Conservation (phyloP, 768 basidiomycete species). For the Hygrophorus pudorinus region DNA sequence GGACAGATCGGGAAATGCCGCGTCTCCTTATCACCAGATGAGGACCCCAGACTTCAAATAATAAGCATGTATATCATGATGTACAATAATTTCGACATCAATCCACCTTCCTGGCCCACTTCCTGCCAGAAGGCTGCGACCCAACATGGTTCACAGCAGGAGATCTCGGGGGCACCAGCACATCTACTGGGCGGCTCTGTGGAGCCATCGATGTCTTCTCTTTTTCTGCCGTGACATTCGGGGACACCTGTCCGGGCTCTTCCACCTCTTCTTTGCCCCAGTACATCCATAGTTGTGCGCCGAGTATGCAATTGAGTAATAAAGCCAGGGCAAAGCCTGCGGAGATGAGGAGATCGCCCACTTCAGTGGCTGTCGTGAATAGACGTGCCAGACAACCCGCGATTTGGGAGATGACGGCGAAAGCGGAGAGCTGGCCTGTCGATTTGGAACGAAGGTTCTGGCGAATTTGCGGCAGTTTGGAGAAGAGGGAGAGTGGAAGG, state of each 20-base stretch:
- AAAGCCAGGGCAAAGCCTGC: conserved; percentile 83
- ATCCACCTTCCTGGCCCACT: conserved; percentile 71
- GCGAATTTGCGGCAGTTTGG: conserved; percentile 89
- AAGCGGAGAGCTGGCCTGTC: conserved; percentile 90
- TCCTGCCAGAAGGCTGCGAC: conserved; percentile 30
- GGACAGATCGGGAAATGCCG: too few relatives aligned
- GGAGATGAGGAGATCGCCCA: conserved; percentile 70
- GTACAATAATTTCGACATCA: conserved; percentile 20
- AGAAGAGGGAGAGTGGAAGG: conserved; percentile 84
- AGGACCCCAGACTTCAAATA: too few relatives aligned
- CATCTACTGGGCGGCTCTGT: conserved; percentile 13
- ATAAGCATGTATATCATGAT: too few relatives aligned
- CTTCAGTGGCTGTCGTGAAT: conserved; percentile 89
- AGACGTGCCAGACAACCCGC: conserved; percentile 84
- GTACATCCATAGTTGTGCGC: conserved; percentile 76
- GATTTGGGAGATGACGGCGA: conserved; percentile 85
- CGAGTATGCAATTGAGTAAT: conserved; percentile 74
- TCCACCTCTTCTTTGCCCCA: conserved; percentile 44
- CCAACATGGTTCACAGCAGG: neutral
- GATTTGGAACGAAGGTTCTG: conserved; percentile 67
- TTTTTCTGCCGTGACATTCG: conserved; percentile 1
- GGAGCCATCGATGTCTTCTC: conserved; percentile 10
- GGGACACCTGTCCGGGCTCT: conserved; percentile 6
- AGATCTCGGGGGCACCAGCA: conserved; percentile 8
- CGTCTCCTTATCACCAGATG: too few relatives aligned